Evolutionary conservation across 805 yeast species (phyloP), one percentile per base, ranked within the genome.

Genomic region (Ogataea corticis): DNA sequence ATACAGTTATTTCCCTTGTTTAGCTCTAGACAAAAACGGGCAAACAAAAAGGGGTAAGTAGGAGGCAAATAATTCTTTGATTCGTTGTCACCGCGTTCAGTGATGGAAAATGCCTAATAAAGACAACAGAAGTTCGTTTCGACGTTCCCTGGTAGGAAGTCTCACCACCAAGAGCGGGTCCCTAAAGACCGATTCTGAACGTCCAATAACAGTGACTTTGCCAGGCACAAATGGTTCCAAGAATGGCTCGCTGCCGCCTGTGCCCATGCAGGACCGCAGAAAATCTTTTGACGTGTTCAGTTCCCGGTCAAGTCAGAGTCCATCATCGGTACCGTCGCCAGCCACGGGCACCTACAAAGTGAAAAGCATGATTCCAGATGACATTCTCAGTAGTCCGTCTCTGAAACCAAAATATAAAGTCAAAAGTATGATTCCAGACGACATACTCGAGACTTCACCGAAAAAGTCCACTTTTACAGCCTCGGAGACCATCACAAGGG

Each of bases 301-400:
- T 13, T 15, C 40, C 23, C 29, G n/a, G 23, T 36, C 33, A 17
- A 38, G 11, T 21, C 41, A 17, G 32, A 18, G 16, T 9, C 17
- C 18, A 31, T 23, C 28, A 18, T 15, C 41, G 19, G 17, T 30
- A 10, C 11, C 32, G 7, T 6, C 29, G 13, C 33, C 44, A 3
- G 3, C 31, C 4, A 11, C 40, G 30, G 18, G 30, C 23, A 28
- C 42, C 1, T 38, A 47, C 27, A 46, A 47, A 23, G 50, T 46
- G 18, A 54, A 45, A 19, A 49, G 54, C 36, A 33, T 54, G 48
- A 42, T 53, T 5, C 53, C 52, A 1, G 49, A 42, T 29, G 56
- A 50, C 27, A 48, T 47, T 17, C 38, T 39, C 13, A 46, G 32
- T 14, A 18, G n/a, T 5, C 33, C 16, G 6, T 44, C 44, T 23